These are phyloP conservation scores for Plasmodium adleri DNA, from an alignment of 169 alveolate genomes.

Conservation along the genomic window DNA sequence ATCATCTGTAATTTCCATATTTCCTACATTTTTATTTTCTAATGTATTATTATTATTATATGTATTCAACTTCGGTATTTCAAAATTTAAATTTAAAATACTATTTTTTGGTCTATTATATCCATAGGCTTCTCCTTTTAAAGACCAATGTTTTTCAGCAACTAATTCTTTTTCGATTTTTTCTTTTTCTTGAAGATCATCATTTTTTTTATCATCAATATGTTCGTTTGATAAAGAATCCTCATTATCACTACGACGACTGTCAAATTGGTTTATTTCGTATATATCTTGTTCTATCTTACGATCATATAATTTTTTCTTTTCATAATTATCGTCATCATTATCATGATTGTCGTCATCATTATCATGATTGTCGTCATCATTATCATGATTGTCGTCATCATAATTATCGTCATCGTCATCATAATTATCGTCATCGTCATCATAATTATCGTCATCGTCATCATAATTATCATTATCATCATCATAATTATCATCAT, in stretches of 20 bases:
- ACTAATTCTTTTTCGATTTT: slow-evolving; percentile 84
- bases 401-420: background rate
- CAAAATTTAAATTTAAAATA: slow-evolving; percentile 84
- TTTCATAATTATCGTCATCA: slow-evolving; percentile 77
- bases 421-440: background rate
- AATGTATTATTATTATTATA: slow-evolving; percentile 56
- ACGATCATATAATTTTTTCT: slow-evolving; percentile 11
- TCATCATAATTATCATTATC: slow-evolving; percentile 19
- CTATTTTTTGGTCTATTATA: slow-evolving; percentile 88
- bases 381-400: background rate
- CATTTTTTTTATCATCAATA: background rate
- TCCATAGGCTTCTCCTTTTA: slow-evolving; percentile 88
- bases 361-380: slow-evolving; percentile 7
- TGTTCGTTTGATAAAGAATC: background rate
- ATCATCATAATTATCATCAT: slow-evolving; percentile 5
- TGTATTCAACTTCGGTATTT: slow-evolving; percentile 81
- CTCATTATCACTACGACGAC: background rate
- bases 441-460: background rate
- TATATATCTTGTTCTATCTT: slow-evolving; percentile 15
- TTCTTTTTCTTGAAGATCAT: slow-evolving; percentile 53
- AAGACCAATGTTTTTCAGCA: slow-evolving; percentile 88
- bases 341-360: slow-evolving; percentile 81
- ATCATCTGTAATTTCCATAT: slow-evolving; percentile 29
- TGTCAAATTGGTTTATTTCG: slow-evolving; percentile 24
- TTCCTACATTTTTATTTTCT: slow-evolving; percentile 42